Base-by-base conservation (phyloP, 768 basidiomycete genomes). In the Collybia sp. region DNA sequence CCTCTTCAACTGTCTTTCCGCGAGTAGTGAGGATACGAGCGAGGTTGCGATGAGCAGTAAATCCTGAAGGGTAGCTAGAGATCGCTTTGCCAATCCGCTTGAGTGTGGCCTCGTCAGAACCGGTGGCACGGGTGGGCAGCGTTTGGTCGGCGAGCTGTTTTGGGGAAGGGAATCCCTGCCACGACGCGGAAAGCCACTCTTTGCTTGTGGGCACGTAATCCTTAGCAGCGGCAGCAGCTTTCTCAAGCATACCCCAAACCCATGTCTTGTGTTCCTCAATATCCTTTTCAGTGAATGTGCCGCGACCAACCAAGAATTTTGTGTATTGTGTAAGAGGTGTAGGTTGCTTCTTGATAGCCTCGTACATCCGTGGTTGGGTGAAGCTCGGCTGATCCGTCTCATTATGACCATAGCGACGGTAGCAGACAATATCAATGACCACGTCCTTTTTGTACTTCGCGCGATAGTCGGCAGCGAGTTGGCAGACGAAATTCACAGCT, bases 241-340 rank as follows among this genome's bases (percentile, higher is more conserved):
- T 94, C 69, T 99, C 96, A 47, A 99, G 75, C 90, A 94, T 95
- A 30, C 93, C 92, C 93, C 93, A 96, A 2, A 99, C 96, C 96
- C 96, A 99, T 57, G 87, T 89, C 76, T 92, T 93, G 75, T 98
- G 96, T 61, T 97, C 94, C 62, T 95, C 93, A 43, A 97, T 91
- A 59, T 98, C 94, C 67, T 87, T 84, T 65, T 92, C 87, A 30
- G 93, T 94, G 65, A 99, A 99, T 1, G 94, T 93, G 19, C 87
- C 86, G 46, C 96, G 90, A 43, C 83, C 84, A 57, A 90, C 79
- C 42, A 99, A 73, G 71, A 88, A 87, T 61, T 94, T 90, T 51
- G 89, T 81, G 72, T 99, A 99, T 62, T 92, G 80, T 6, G 90
- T 87, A 44, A 98, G 76, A 4, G 93, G 82, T 1, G 94, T 93